Conservation (phyloP, 106 monocot species). For the Acorus gramineus region DNA sequence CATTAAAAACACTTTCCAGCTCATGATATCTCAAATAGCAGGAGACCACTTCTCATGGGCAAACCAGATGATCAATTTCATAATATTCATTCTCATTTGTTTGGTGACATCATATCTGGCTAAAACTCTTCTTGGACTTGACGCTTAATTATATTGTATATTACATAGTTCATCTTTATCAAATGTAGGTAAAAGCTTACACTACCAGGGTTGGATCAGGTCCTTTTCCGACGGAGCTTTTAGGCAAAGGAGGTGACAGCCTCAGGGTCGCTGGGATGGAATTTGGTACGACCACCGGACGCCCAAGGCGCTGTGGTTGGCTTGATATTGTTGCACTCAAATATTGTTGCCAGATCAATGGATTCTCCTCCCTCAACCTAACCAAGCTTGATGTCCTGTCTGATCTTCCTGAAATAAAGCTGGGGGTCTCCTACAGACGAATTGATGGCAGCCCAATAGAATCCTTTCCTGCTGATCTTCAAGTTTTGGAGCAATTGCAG, state of each 20-base stretch:
- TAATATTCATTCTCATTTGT: too few relatives aligned
- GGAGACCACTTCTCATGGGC: too few relatives aligned
- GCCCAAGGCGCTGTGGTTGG: constrained; percentile 96
- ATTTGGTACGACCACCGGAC: constrained; percentile 90
- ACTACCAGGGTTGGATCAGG: constrained; percentile 90
- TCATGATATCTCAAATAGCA: too few relatives aligned
- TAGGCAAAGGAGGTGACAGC: constrained; percentile 63
- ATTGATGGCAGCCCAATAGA: constrained; percentile 41
- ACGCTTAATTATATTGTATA: too few relatives aligned
- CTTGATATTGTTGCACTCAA: constrained; percentile 83
- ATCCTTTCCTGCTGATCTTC: constrained; percentile 78
- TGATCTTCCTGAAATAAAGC: constrained; percentile 62
- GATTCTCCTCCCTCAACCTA: constrained; percentile 85
- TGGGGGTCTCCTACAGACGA: constrained; percentile 60
- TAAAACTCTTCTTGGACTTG: too few relatives aligned
- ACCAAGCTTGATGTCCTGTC: constrained; percentile 95
- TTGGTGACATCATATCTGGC: too few relatives aligned
- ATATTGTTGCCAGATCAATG: constrained; percentile 80
- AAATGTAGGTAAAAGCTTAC: constrained; percentile 81
- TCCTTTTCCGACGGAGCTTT: constrained; percentile 86
- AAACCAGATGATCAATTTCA: too few relatives aligned
- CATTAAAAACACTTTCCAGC: too few relatives aligned
- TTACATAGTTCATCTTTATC: too few relatives aligned
- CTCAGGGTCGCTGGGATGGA: constrained; percentile 86
- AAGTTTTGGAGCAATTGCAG: constrained; percentile 60